Base-by-base conservation (phyloP, 441 rosid species). In the Melastoma candidum region DNA sequence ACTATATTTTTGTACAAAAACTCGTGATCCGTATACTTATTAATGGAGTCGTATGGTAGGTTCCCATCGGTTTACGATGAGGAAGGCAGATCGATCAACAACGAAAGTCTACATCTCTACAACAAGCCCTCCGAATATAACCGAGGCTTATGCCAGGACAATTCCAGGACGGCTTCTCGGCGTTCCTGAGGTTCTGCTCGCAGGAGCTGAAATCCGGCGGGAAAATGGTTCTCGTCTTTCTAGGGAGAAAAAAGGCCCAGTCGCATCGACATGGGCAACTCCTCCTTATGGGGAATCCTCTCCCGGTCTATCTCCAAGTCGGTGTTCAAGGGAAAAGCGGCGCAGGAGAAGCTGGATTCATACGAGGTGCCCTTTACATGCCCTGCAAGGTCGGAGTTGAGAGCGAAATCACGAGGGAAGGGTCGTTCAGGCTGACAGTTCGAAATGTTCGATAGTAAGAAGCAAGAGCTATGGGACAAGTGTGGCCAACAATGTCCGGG, bases 261-360 rank as follows among this genome's bases (percentile, higher is more conserved):
- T 58, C 87, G 79, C 65, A 76, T 78, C 10, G 97, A 90, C 44
- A 68, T 96, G 64, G 97, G 96, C 71, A 87, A 84, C 71, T 82
- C 89, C 29, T 80, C 79, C 74, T 76, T 72, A n/a, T 87, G 96
- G 97, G 77, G 82, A 48, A 71, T 87, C 51, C 81, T 90, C 32
- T 56, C 85, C 5, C 71, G 75, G 71, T 76, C 92, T 44, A 61
- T 90, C 2, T 65, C 78, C 45, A 27, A 63, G 56, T 68, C 85
- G 46, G 87, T 73, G 46, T 68, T 78, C 43, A 68, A 74, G 97
- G 95, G 90, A 51, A 72, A 68, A 55, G 76, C 71, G 12, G 77
- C 79, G 65, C 59, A 77, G 64, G 94, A 77, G 68, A 77, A 77
- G 72, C 64, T 90, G 0, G 89, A 84, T 60, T 74, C 83, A 0